These are phyloP conservation scores for Alternaria longipes DNA, from an alignment of 2,329 filamentous ascomycete species.

Conservation along the genomic window DNA sequence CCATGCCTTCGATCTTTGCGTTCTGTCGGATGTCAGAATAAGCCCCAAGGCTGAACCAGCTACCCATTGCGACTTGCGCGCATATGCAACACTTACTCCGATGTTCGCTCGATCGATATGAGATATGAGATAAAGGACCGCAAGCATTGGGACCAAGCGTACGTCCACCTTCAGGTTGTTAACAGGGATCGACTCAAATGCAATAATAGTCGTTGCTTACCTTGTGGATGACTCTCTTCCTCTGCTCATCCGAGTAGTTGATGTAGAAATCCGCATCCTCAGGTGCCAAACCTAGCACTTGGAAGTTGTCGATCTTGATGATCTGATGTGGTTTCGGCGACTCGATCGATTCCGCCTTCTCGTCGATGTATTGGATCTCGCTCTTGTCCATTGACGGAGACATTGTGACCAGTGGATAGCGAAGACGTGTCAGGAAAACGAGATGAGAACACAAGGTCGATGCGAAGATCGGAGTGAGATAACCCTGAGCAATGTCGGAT, in stretches of 20 bases:
- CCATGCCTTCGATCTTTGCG: conserved; percentile 70
- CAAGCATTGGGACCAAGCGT: conserved; percentile 50
- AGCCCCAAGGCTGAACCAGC: background rate
- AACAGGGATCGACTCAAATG: too few species aligned
- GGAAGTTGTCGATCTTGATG: conserved; percentile 38
- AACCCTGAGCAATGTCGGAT: background rate
- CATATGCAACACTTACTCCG: conserved; percentile 46
- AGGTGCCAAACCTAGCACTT: conserved; percentile 34
- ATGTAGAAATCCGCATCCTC: conserved; percentile 36
- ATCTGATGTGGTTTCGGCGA: conserved; percentile 31
- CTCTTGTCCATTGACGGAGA: conserved; percentile 28
- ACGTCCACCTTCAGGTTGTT: conserved; percentile 26
- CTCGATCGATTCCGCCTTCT: conserved; percentile 30
- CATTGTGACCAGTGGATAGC: conserved; percentile 17
- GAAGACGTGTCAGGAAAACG: background rate
- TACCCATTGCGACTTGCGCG: background rate
- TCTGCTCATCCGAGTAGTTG: conserved; percentile 52
- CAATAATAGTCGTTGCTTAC: background rate
- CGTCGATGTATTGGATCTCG: conserved; percentile 35
- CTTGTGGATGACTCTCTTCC: conserved; percentile 55
- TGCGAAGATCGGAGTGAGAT: background rate
- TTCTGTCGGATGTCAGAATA: conserved; percentile 42
- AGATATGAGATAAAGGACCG: conserved; percentile 55
- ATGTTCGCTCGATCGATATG: conserved; percentile 70
- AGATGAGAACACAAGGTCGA: background rate